Base-by-base conservation (phyloP, 2,329 filamentous ascomycete species). In the Tolypocladium pustulatum region DNA sequence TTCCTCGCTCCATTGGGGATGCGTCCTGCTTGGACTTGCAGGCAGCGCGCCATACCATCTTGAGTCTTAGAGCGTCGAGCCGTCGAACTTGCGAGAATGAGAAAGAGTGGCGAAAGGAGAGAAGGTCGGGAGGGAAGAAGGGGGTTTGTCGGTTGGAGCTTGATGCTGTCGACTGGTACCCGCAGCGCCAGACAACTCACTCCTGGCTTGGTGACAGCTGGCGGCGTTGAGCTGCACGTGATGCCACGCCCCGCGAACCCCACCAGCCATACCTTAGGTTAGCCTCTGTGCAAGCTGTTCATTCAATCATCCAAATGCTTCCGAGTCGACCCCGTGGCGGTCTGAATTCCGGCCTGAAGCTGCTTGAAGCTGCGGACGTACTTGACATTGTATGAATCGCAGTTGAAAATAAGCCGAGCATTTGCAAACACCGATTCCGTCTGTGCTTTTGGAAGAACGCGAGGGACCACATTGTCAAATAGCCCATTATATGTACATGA, bases 1-100 rank as follows among this genome's bases (percentile, higher is more conserved):
- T 32, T 32, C 27, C 8, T 20, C 10, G 46, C 17, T 52, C 32
- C 27, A 27, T 17, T 12, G 8, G 7, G 27, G 46, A 1, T 32
- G 15, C 34, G 34, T 59, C 40, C 52, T 54, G 54, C 53, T 49
- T 57, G 56, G 43, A 34, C 13, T 22, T 40, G 20, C 25, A 43
- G 52, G 56, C 51, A 41, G 54, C 36, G 54, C 51, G 56, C 22
- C 57, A 57, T 62, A 61, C 59, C 62, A 63, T 63, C 52, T 62
- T 63, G 56, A 53, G 5, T 25, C 13, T 22, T 30, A 36, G 25
- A 12, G 32, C 40, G 37, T 22, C 27, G 20, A 34, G 38, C 27
- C 46, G 38, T 27, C 17, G 30, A 41, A 7, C 46, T 36, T 27
- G 53, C 38, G 27, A 17, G 17, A 17, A 17, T 36, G n/a, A 13